Base-by-base conservation (phyloP, 768 basidiomycete genomes). In the Boletus subparvulus region DNA sequence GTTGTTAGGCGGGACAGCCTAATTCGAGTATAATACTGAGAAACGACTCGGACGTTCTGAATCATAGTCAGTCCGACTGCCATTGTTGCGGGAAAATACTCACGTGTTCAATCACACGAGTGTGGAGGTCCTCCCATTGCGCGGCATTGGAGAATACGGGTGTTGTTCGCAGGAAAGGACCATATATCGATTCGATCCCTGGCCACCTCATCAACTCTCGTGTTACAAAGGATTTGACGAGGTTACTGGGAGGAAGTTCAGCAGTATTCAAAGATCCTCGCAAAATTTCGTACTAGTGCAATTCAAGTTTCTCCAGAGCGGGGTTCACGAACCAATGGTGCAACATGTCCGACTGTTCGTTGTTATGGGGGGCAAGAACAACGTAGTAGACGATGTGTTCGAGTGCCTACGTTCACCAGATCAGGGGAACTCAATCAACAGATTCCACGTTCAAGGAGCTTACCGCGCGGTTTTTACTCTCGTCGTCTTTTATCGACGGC, bases 181-280 rank as follows among this genome's bases (percentile, higher is more conserved):
- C 97, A 66, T 97, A 98, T 26, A 97, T 79, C 3, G 78, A 74
- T 68, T 91, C 88, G 49, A 98, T 94, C 35, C 93, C 92, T 2
- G 96, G 93, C 97, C 97, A 99, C 62, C 95, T 78, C 90, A 97
- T 95, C 50, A 98, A 79, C 66, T 98, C 94, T 50, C 84, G 85
- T 1, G 94, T 97, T 41, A 86, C 86, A 71, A 98, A 98, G 60
- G 90, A 94, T 77, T 97, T 97, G 43, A 94, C 84, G 37, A 98
- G 84, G 61, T 94, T 93, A 65, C 96, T 98, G 64, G 48, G 37
- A 43, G 24, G 71, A 58, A 47, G 44, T 48, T 61, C 26, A 64
- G 49, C 39, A 42, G 24, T 3, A 43, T 33, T 33, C 53, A 61
- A 19, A 16, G 13, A 6, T 43, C 40, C 36, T 40, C 14, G 33